Evolutionary conservation across 345 rosid genomes (phyloP), one percentile per base, ranked within the genome.

Genomic region (Brassica nigra): DNA sequence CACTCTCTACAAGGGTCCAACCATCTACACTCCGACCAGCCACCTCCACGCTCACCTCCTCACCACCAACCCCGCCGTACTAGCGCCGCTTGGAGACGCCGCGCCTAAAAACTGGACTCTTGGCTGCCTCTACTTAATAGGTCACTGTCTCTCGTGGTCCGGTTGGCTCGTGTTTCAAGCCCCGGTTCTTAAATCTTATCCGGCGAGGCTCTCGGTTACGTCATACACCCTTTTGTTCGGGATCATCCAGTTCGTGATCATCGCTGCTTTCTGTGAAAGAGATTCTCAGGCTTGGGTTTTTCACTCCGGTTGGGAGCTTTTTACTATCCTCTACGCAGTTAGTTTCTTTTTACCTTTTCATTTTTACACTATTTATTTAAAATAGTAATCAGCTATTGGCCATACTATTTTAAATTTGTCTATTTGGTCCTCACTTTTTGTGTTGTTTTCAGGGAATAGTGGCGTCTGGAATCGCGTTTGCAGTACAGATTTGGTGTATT

Each of bases 401-500:
- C 57, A 7, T 49, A n/a, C 18, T 49, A 8, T 49, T 49, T 49
- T 49, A 49, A 49, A 49, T 49, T 4, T 12, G 0, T 12, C 33
- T 18, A 61, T 47, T 66, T 44, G 30, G 68, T 54, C 75, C 75
- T 68, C 0, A 23, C 18, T 0, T 33, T 61, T 33, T 61, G 6
- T 0, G 37, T 16, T 42, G 27, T 54, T 16, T 54, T 6, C 88
- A 95, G 99, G 99, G 99, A 73, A 91, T 95, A 73, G 99, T 95
- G 27, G 99, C 99, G 11, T 95, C 99, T 4, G 97, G 99, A 62
- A 91, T 95, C 61, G 99, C 97, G 3, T 93, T 95, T 84, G 98
- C 97, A 54, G 96, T 95, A 63, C 99, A 95, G 90, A 95, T 90
- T 83, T 95, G 99, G 99, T 95, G 99, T 86, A 95, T 95, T 64